Percentiles rank a stretch among this genome's conserved stretches.
phyloP scores from a whole-genome alignment of 352 stramenopile species.

The Aphanomyces cochlioides region DNA sequence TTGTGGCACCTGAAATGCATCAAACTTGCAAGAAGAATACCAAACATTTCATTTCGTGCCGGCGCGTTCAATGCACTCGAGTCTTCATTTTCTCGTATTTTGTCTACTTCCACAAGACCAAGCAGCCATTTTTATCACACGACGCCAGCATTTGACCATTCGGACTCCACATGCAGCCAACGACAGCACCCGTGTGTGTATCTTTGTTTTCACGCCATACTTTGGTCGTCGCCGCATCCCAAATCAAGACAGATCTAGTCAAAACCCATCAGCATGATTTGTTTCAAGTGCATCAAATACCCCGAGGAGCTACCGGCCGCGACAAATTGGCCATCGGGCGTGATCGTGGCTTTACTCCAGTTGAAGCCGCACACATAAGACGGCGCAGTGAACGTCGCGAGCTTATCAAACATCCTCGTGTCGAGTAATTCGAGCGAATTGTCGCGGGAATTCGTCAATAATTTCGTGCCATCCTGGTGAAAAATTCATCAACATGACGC shows the following conservation, averaged over 20 bases:
- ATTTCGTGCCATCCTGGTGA: constrained; percentile 35
- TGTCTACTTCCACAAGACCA: constrained; percentile 71
- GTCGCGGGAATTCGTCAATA: constrained; percentile 78
- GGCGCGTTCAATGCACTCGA: too few species aligned
- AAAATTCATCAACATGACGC: not conserved
- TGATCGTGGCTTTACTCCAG: constrained; percentile 75
- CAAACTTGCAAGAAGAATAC: too few species aligned
- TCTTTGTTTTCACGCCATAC: constrained; percentile 54
- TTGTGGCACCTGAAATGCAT: too few species aligned
- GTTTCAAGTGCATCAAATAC: constrained; percentile 2
- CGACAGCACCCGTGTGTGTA: constrained; percentile 64
- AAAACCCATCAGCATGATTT: constrained; percentile 5
- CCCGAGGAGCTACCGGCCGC: constrained; percentile 52
- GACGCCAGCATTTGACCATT: constrained; percentile 60
- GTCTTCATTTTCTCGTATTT: too few species aligned
- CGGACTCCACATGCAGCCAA: constrained; percentile 71
- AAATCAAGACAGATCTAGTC: constrained; percentile 48
- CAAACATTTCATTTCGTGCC: too few species aligned
- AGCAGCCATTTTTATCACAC: constrained; percentile 77
- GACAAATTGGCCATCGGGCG: constrained; percentile 56
- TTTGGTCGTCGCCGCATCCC: constrained; percentile 51
- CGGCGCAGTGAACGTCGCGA: constrained; percentile 45
- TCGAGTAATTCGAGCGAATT: constrained; percentile 68
- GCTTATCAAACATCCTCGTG: constrained; percentile 51
- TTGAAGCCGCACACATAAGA: constrained; percentile 73